Percentiles rank a stretch among this genome's conserved stretches.
Conservation (phyloP, 2,329 filamentous ascomycete genomes). For the Ophiostoma montium region DNA sequence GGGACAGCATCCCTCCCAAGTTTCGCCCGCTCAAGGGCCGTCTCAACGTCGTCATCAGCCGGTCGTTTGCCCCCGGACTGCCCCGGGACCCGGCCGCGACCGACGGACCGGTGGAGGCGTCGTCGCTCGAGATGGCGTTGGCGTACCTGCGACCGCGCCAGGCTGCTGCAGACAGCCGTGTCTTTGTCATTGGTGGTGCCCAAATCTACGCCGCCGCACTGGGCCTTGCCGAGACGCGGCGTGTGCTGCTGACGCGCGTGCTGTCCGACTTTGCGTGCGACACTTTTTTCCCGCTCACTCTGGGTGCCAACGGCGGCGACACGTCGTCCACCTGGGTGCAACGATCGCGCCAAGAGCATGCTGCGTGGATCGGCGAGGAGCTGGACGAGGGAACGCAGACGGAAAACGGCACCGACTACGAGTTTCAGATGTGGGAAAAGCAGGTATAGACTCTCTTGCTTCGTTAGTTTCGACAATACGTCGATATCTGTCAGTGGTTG, state of each 20-base stretch:
- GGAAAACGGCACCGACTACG: conserved; percentile 51
- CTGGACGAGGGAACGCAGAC: conserved; percentile 40
- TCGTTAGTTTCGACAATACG: too few species aligned
- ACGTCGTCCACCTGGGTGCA: conserved; percentile 36
- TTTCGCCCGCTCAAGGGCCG: conserved; percentile 70
- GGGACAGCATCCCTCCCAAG: conserved; percentile 69
- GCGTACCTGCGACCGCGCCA: conserved; percentile 19
- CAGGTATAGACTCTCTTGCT: conserved; percentile 19
- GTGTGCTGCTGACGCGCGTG: conserved; percentile 59
- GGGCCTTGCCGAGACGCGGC: conserved; percentile 36
- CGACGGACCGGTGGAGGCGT: conserved; percentile 38
- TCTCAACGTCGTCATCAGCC: conserved; percentile 69
- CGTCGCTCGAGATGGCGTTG: conserved; percentile 45
- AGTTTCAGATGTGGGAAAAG: conserved; percentile 62
- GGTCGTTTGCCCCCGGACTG: conserved; percentile 24
- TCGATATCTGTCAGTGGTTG: too few species aligned
- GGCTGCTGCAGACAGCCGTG: conserved; percentile 26
- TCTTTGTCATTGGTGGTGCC: conserved; percentile 83
- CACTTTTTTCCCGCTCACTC: conserved; percentile 52
- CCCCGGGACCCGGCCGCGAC: conserved; percentile 6
- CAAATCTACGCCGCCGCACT: conserved; percentile 71
- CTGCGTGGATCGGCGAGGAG: conserved; percentile 52
- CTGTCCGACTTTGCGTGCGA: conserved; percentile 60
- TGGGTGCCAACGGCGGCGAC: conserved; percentile 24
- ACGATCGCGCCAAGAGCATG: conserved; percentile 36